These are phyloP conservation scores for Physcomitrium patens DNA, from an alignment of 225 moss, liverwort and hornwort genomes.

Conservation along the genomic window DNA sequence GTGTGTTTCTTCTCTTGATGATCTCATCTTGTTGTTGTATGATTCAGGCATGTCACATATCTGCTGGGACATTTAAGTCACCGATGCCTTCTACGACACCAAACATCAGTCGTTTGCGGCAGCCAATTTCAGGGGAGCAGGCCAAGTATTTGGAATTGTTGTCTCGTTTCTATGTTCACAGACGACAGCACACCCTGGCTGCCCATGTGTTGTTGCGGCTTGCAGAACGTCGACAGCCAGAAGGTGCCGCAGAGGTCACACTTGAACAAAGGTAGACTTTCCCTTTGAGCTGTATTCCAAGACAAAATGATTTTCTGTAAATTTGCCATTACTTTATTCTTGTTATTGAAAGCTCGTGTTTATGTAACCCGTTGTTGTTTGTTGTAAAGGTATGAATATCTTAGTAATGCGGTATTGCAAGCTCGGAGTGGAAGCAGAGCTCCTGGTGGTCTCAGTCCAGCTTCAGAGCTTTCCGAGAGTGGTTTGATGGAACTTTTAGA, in stretches of 20 bases:
- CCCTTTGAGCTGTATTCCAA: background rate
- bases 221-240: conserved; percentile 87
- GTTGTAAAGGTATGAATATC: conserved; percentile 81
- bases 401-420: conserved; percentile 96
- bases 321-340: background rate
- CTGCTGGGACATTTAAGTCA: conserved; percentile 56
- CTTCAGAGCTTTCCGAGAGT: conserved; percentile 94
- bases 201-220: conserved; percentile 96
- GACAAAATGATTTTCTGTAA: background rate
- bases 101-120: conserved; percentile 68
- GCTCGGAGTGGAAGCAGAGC: conserved; percentile 91
- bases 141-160: conserved; percentile 90
- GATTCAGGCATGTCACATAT: conserved; percentile 66
- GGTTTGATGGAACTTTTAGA: conserved; percentile 94
- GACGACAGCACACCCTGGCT: conserved; percentile 96
- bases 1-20: background rate
- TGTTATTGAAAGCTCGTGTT: conserved; percentile 8
- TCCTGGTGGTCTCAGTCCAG: conserved; percentile 76
- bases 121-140: conserved; percentile 89
- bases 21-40: conserved; percentile 11
- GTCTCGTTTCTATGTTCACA: conserved; percentile 85
- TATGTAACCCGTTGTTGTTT: background rate
- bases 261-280: conserved; percentile 78
- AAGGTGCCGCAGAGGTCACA: conserved; percentile 60
- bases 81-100: conserved; percentile 65